Base-by-base conservation (phyloP, 176 grass and related monocot genomes). In the Triticum urartu region DNA sequence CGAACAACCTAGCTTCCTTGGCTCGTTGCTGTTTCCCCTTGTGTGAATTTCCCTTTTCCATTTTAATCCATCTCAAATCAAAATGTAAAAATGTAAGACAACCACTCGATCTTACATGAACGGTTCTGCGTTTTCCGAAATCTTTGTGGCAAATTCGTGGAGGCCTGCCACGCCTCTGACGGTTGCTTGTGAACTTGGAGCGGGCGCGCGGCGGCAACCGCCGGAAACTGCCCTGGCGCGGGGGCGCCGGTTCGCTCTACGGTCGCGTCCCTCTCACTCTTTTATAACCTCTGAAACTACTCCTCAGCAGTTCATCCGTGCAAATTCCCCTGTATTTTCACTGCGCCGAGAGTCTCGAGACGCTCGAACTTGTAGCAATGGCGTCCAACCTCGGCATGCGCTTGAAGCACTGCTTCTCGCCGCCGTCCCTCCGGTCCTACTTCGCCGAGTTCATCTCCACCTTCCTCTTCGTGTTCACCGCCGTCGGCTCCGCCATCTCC, bases 371-470 rank as follows among this genome's bases (percentile, higher is more conserved):
- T 22, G 72, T 0, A 25, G 81, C 74, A 82, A 91, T 91, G 91
- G 91, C 90, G 67, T 89, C 88, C 60, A 89, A 90, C 79, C 74
- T 89, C 86, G 32, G 60, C 5, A 25, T 28, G 17, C 62, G 81
- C 56, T 6, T 95, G 83, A 71, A 66, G 38, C 84, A 80, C 25
- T 92, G 90, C 68, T 75, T 92, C 79, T 94, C 93, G 64, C 48
- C 72, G 39, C 18, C 91, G 17, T 45, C 91, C 12, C 84, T 95
- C 69, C 93, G 95, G 8, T 67, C 93, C 8, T 98, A 94, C 76
- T n/a, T 85, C n/a, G 88, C 96, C 17, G 96, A 98, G 90, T 94
- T 95, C 84, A 70, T 98, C 85, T 92, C 96, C 79, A 95, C 93
- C n/a, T 95, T 98, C 83, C 65, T 98, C 84, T 95, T 92, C 52